Evolutionary conservation across 371 early-diverging fungal genomes (phyloP).

Genomic region (Mucor piriformis): DNA sequence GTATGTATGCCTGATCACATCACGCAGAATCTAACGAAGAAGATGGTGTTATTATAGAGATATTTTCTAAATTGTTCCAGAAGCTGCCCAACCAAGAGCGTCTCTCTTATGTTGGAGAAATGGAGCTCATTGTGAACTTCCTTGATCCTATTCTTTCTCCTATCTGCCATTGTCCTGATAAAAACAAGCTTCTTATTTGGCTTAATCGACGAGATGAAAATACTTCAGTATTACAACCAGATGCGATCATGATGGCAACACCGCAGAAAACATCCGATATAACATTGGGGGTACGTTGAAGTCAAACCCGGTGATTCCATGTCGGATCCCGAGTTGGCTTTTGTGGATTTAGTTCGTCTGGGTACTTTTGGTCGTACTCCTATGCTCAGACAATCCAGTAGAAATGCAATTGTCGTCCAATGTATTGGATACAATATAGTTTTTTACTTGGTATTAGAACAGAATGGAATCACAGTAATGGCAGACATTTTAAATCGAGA

Average conservation of each 20-base stretch:
- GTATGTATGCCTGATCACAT: too few relatives aligned
- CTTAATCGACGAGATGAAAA: constrained; percentile 24
- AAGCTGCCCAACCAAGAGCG: constrained; percentile 13
- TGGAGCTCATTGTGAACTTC: constrained; percentile 14
- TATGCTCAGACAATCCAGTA: too few relatives aligned
- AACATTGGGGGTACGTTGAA: constrained; percentile 22
- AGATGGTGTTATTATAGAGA: constrained; percentile 15
- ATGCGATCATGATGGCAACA: constrained; percentile 13
- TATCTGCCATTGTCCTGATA: constrained; percentile 18
- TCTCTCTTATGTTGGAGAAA: constrained; percentile 17
- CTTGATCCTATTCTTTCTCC: constrained; percentile 16
- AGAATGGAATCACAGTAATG: too few relatives aligned
- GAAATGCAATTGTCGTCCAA: too few relatives aligned
- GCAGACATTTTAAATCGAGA: too few relatives aligned
- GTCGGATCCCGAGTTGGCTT: constrained; percentile 20
- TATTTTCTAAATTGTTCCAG: constrained; percentile 15
- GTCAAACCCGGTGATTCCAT: constrained; percentile 11
- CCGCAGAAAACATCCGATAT: constrained; percentile 17
- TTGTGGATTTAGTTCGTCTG: constrained; percentile 20
- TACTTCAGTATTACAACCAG: constrained; percentile 12
- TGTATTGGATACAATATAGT: too few relatives aligned
- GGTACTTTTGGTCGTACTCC: too few relatives aligned
- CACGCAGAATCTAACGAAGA: constrained; percentile 15
- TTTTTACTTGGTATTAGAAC: too few relatives aligned
- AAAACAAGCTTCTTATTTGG: constrained; percentile 19